Evolutionary conservation across 2,329 filamentous ascomycete genomes (phyloP).

Genomic region (Dothidotthia symphoricarpi): DNA sequence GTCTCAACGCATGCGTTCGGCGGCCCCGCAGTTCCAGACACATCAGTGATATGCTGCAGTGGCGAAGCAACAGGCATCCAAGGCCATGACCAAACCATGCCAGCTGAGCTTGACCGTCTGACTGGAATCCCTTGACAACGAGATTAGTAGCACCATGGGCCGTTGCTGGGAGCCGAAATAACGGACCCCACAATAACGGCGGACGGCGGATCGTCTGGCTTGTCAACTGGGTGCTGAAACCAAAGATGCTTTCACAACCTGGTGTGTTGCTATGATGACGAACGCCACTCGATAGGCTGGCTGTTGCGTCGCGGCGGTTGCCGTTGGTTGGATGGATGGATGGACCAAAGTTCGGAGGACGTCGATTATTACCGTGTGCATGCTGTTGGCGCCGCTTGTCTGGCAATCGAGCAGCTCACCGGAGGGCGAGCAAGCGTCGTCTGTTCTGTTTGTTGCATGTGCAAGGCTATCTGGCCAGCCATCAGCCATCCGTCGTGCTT

Average conservation of each 20-base stretch:
- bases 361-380: too few relatives aligned
- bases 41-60: not conserved
- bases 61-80: not conserved
- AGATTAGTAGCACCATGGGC: not conserved
- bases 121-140: not conserved
- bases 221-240: slow-evolving; percentile 5
- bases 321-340: too few relatives aligned
- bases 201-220: not conserved
- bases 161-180: too few relatives aligned
- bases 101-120: slow-evolving; percentile 4
- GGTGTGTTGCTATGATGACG: not conserved
- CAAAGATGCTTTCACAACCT: not conserved
- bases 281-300: slow-evolving; percentile 1
- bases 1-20: slow-evolving; percentile 9
- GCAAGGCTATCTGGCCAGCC: too few relatives aligned
- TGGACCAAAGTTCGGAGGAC: too few relatives aligned
- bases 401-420: too few relatives aligned
- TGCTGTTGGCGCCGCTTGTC: too few relatives aligned
- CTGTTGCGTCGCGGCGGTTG: not conserved
- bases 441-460: too few relatives aligned
- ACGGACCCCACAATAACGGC: not conserved
- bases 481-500: too few relatives aligned
- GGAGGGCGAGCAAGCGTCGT: too few relatives aligned
- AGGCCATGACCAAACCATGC: not conserved
- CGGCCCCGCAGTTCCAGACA: slow-evolving; percentile 10